Evolutionary conservation across 2,329 filamentous ascomycete genomes (phyloP).

Genomic region (Furcasterigmium sp.): DNA sequence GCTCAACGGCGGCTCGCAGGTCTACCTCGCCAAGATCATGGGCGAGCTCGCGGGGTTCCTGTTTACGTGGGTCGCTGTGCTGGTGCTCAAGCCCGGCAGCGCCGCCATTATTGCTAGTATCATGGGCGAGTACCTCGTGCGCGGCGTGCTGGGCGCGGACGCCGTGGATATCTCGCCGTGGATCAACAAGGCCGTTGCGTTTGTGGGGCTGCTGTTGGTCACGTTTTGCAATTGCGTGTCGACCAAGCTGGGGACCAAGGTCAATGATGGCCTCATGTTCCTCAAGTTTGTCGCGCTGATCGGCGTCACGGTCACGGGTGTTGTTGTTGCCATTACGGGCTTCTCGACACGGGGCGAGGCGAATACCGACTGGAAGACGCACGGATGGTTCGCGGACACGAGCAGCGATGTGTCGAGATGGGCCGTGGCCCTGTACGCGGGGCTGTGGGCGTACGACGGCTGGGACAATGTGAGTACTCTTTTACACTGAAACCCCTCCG

Average conservation of each 20-base stretch:
- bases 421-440: constrained; percentile 92
- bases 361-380: constrained; percentile 80
- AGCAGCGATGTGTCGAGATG: constrained; percentile 75
- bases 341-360: constrained; percentile 71
- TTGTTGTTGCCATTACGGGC: constrained; percentile 84
- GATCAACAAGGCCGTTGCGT: constrained; percentile 84
- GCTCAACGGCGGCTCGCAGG: constrained; percentile 87
- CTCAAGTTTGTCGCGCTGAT: constrained; percentile 89
- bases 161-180: constrained; percentile 75
- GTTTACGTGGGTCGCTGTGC: constrained; percentile 93
- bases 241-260: constrained; percentile 77
- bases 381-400: constrained; percentile 85
- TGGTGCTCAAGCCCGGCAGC: constrained; percentile 89
- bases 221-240: constrained; percentile 88
- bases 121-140: constrained; percentile 95
- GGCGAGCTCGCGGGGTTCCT: constrained; percentile 89
- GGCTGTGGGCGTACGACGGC: constrained; percentile 95
- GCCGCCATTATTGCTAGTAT: constrained; percentile 96
- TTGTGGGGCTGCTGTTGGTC: constrained; percentile 69
- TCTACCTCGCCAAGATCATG: constrained; percentile 94
- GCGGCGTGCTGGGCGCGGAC: constrained; percentile 81
- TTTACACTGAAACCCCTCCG: neutral
- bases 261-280: constrained; percentile 94
- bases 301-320: constrained; percentile 79
- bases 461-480: constrained; percentile 83